These are phyloP conservation scores for Globisporangium spiculum DNA, from an alignment of 352 stramenopile genomes.

Conservation along the genomic window DNA sequence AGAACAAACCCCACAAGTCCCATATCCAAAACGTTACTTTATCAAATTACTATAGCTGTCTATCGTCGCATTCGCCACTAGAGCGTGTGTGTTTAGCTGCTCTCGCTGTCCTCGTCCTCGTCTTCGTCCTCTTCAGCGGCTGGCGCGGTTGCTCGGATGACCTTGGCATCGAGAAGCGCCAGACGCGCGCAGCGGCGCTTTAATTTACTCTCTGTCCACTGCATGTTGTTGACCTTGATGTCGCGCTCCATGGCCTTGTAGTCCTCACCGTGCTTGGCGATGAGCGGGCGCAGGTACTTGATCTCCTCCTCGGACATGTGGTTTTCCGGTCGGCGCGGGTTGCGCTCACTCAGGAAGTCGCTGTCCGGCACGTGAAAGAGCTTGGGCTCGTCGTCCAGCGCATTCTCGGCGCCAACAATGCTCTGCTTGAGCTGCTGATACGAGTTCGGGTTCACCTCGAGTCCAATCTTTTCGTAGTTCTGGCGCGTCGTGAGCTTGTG, in stretches of 20 bases:
- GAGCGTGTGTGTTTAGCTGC: constrained; percentile 14
- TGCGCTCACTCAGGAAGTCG: constrained; percentile 74
- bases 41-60: constrained; percentile 17
- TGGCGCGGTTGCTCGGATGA: constrained; percentile 41
- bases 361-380: constrained; percentile 79
- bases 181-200: constrained; percentile 68
- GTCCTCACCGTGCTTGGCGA: constrained; percentile 71
- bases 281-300: constrained; percentile 69
- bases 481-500: constrained; percentile 78
- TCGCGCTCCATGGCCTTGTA: constrained; percentile 78
- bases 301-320: constrained; percentile 78
- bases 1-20: neutral
- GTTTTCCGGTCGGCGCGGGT: constrained; percentile 63
- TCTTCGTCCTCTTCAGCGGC: constrained; percentile 13
- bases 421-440: constrained; percentile 45
- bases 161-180: constrained; percentile 68
- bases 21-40: constrained; percentile 15
- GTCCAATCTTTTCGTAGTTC: constrained; percentile 76
- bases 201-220: constrained; percentile 79
- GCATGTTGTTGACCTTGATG: constrained; percentile 84
- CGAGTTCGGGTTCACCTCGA: constrained; percentile 67
- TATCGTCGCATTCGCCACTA: constrained; percentile 15
- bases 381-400: constrained; percentile 55
- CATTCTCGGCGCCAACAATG: constrained; percentile 40
- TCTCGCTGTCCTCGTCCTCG: constrained; percentile 17